phyloP scores from a whole-genome alignment of 2,329 filamentous ascomycete genomes.

The Fusarium cicatricum region DNA sequence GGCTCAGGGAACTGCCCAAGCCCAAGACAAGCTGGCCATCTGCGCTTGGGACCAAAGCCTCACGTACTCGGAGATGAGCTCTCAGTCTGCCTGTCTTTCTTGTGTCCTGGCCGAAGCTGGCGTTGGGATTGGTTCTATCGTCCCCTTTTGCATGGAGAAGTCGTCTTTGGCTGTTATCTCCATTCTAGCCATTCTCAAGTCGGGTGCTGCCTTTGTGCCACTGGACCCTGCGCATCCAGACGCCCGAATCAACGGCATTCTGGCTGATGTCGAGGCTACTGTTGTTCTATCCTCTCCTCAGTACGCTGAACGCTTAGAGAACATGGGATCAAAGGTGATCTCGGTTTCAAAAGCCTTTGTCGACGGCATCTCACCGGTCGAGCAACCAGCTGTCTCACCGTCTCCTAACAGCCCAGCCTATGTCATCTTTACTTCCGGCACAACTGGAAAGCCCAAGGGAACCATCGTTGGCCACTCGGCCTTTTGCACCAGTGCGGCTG shows the following conservation, averaged over 20 bases:
- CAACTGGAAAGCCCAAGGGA: slow-evolving; percentile 22
- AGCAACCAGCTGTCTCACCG: neutral
- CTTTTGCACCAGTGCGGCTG: slow-evolving; percentile 15
- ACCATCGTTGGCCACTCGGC: slow-evolving; percentile 18
- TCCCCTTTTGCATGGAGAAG: slow-evolving; percentile 28
- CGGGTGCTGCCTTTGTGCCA: slow-evolving; percentile 13
- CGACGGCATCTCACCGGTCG: neutral
- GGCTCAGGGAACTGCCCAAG: neutral
- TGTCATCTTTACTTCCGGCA: slow-evolving; percentile 24
- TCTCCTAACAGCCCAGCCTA: slow-evolving; percentile 1
- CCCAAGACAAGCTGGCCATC: slow-evolving; percentile 30
- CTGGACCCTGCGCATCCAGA: slow-evolving; percentile 9
- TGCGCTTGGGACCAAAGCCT: slow-evolving; percentile 52
- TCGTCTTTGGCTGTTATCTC: slow-evolving; percentile 7
- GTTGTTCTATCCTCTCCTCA: neutral
- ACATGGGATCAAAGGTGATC: neutral
- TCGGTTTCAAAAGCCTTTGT: neutral
- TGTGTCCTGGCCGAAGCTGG: neutral
- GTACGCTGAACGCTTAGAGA: slow-evolving; percentile 18
- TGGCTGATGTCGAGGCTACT: neutral
- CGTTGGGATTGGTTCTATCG: neutral
- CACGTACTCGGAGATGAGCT: slow-evolving; percentile 50
- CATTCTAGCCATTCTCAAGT: slow-evolving; percentile 18
- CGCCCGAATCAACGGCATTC: slow-evolving; percentile 7
- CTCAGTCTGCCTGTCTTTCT: slow-evolving; percentile 2